phyloP scores from a whole-genome alignment of 176 grass and related monocot genomes.

The Cymbopogon citratus region DNA sequence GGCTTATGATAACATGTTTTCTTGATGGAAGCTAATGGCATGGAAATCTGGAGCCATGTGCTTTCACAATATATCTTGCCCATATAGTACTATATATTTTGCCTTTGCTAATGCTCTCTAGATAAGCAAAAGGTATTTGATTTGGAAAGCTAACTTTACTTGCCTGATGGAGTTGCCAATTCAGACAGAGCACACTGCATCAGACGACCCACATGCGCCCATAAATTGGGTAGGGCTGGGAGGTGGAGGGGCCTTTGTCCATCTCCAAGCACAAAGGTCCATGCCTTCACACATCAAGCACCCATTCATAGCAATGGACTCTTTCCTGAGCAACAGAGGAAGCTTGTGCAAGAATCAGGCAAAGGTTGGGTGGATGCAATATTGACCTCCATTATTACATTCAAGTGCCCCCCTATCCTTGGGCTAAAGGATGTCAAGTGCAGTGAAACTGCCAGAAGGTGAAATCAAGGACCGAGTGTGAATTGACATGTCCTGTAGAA shows the following conservation, averaged over 20 bases:
- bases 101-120: neutral
- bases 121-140: neutral
- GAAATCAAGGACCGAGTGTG: conserved; percentile 11
- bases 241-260: conserved; percentile 15
- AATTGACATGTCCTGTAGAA: neutral
- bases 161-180: conserved; percentile 1
- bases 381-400: conserved; percentile 27
- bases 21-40: neutral
- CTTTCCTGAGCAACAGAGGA: conserved; percentile 16
- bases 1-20: neutral
- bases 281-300: conserved; percentile 30
- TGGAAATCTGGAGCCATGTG: neutral
- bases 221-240: conserved; percentile 13
- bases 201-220: conserved; percentile 24
- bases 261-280: conserved; percentile 20
- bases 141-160: neutral
- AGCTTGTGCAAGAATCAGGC: conserved; percentile 14
- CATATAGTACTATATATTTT: neutral
- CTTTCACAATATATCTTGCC: neutral
- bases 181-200: conserved; percentile 6
- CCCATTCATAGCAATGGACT: conserved; percentile 18
- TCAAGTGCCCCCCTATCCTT: conserved; percentile 18
- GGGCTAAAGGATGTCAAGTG: conserved; percentile 8
- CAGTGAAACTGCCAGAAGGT: conserved; percentile 4
- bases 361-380: conserved; percentile 26